phyloP scores from a whole-genome alignment of 257 asterid genomes.

The Fraxinus excelsior region DNA sequence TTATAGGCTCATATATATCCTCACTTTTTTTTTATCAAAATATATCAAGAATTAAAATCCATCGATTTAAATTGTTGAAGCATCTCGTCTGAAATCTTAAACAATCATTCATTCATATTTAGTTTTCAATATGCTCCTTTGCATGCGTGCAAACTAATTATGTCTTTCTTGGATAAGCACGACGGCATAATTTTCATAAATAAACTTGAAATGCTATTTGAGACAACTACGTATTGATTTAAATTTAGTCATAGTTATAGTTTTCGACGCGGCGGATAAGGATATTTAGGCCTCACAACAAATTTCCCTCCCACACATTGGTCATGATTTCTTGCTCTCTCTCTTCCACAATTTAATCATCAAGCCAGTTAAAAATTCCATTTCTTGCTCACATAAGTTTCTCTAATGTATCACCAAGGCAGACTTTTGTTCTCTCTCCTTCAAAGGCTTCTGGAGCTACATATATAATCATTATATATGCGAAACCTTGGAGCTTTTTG shows the following conservation, averaged over 20 bases:
- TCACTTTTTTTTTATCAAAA: too few species aligned
- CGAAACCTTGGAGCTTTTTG: not conserved
- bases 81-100: not conserved
- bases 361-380: not conserved
- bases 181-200: too few species aligned
- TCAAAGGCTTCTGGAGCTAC: conserved; percentile 62
- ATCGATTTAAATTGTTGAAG: not conserved
- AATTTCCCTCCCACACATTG: not conserved
- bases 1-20: not conserved
- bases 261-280: not conserved
- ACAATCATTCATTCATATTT: too few species aligned
- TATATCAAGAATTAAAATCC: not conserved
- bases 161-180: too few species aligned
- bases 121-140: too few species aligned
- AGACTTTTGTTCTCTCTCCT: conserved; percentile 61
- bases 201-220: not conserved
- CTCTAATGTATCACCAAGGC: conserved; percentile 31
- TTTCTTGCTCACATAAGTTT: not conserved
- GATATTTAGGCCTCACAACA: conserved; percentile 24
- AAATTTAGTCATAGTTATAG: too few species aligned
- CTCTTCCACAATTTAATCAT: conserved; percentile 7
- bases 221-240: not conserved
- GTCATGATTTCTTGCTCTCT: conserved; percentile 2
- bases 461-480: not conserved
- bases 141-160: too few species aligned